These are phyloP conservation scores for Sherardia arvensis DNA, from an alignment of 257 asterid genomes.

Conservation along the genomic window DNA sequence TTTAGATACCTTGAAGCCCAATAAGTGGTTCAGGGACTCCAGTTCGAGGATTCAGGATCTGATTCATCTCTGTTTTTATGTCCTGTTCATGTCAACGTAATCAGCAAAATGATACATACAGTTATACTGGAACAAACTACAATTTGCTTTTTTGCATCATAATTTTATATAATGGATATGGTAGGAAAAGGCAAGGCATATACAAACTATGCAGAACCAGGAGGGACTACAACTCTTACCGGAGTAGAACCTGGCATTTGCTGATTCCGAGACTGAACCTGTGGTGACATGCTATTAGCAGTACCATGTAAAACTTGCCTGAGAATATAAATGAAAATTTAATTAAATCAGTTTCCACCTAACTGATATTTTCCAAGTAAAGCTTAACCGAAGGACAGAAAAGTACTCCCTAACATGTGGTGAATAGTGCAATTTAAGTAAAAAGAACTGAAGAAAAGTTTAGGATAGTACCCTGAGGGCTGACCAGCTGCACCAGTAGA, in stretches of 20 bases:
- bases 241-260: slow-evolving; percentile 89
- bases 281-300: slow-evolving; percentile 84
- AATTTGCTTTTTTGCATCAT: background rate
- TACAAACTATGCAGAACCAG: slow-evolving; percentile 1
- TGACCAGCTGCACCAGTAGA: slow-evolving; percentile 79
- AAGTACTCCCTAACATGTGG: background rate
- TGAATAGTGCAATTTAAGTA: background rate
- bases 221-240: slow-evolving; percentile 37
- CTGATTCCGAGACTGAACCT: slow-evolving; percentile 81
- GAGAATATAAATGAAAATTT: slow-evolving; percentile 10
- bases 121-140: background rate
- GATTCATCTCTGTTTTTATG: slow-evolving; percentile 83
- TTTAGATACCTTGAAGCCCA: slow-evolving; percentile 62
- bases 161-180: background rate
- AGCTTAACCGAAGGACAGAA: background rate
- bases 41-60: slow-evolving; percentile 65
- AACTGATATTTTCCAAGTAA: background rate
- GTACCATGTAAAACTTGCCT: slow-evolving; percentile 84
- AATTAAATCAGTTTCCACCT: background rate
- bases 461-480: slow-evolving; percentile 58
- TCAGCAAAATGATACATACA: background rate
- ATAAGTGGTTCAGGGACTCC: slow-evolving; percentile 79
- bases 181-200: background rate
- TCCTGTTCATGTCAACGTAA: slow-evolving; percentile 42
- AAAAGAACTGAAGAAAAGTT: background rate